These are phyloP conservation scores for Mucor mucedo DNA, from an alignment of 371 early-diverging fungal genomes.

Conservation along the genomic window DNA sequence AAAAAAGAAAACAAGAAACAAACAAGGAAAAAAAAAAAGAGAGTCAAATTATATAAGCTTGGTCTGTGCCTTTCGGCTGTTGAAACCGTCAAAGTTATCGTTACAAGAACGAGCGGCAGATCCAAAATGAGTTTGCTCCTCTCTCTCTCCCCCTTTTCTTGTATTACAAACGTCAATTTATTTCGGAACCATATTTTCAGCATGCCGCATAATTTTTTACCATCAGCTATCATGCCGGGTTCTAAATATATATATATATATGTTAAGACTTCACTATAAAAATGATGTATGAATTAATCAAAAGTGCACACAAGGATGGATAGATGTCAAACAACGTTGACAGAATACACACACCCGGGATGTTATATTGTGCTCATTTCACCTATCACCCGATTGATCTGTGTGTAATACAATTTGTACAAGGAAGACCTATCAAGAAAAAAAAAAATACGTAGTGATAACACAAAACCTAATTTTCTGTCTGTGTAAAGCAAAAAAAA, in stretches of 20 bases:
- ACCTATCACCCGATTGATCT: constrained; percentile 33
- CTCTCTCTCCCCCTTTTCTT: too few species aligned
- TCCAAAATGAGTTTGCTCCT: not conserved
- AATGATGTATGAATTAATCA: too few species aligned
- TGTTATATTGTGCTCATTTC: constrained; percentile 56
- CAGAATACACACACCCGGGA: constrained; percentile 45
- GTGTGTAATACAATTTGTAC: too few species aligned
- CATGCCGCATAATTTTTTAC: constrained; percentile 41
- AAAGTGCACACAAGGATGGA: too few species aligned
- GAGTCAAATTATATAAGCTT: not conserved
- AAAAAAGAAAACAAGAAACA: constrained; percentile 1
- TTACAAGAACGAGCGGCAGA: not conserved
- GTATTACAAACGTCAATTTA: not conserved
- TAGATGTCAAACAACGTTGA: constrained; percentile 51
- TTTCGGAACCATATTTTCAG: constrained; percentile 18
- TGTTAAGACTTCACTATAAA: too few species aligned
- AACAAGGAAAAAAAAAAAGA: not conserved
- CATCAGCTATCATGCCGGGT: constrained; percentile 47
- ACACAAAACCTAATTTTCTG: too few species aligned
- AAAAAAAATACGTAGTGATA: too few species aligned
- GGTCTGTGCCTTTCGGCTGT: constrained; percentile 9
- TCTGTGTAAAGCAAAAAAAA: too few species aligned
- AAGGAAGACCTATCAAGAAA: too few species aligned
- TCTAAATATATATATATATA: not conserved
- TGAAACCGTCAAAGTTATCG: not conserved